These are phyloP conservation scores for Simmondsia chinensis DNA, from an alignment of 148 eudicot genomes.

Conservation along the genomic window DNA sequence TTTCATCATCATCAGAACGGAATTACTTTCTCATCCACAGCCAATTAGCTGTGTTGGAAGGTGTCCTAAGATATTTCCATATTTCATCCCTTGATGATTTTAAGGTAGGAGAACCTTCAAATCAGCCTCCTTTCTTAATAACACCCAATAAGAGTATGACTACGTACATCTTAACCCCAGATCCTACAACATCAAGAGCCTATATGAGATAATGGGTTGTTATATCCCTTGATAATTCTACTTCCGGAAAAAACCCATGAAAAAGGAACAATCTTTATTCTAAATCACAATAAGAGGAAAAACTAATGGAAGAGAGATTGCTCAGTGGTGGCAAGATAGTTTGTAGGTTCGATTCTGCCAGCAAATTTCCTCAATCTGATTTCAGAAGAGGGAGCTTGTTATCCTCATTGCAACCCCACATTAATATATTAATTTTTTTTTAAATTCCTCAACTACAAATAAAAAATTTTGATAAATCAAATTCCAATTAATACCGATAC, in stretches of 20 bases:
- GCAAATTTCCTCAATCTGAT: constrained; percentile 26
- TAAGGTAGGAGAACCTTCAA: not conserved
- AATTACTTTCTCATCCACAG: constrained; percentile 24
- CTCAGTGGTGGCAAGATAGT: constrained; percentile 24
- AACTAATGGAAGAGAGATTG: constrained; percentile 7
- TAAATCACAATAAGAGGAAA: not conserved
- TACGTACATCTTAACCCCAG: not conserved
- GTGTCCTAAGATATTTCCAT: constrained; percentile 28
- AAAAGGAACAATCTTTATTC: too few relatives aligned
- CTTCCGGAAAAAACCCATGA: too few relatives aligned
- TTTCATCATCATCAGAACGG: constrained; percentile 28
- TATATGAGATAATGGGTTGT: not conserved
- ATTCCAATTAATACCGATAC: too few relatives aligned
- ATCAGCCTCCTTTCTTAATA: not conserved
- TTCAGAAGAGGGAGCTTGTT: constrained; percentile 36
- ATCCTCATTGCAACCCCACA: constrained; percentile 27
- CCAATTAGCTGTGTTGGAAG: constrained; percentile 21
- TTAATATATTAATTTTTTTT: not conserved
- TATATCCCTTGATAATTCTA: too few relatives aligned
- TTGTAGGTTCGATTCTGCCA: constrained; percentile 38
- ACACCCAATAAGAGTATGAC: not conserved
- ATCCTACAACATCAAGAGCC: not conserved
- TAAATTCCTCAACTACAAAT: not conserved
- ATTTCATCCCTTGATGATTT: constrained; percentile 12
- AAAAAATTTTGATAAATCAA: too few relatives aligned